These are phyloP conservation scores for Huntiella bhutanensis DNA, from an alignment of 2,329 filamentous ascomycete genomes.

Conservation along the genomic window DNA sequence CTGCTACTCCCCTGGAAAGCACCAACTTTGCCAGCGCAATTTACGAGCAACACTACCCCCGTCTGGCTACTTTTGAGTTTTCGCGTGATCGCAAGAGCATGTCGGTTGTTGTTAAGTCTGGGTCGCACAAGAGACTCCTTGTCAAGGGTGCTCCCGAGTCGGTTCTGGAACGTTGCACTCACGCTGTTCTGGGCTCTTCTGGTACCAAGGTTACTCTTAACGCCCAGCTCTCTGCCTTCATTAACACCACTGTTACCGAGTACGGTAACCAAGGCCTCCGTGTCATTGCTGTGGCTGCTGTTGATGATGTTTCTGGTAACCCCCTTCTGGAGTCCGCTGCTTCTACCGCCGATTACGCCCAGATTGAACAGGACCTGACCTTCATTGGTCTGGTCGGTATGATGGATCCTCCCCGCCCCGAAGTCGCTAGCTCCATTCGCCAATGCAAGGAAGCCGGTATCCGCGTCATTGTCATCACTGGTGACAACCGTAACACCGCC, in stretches of 20 bases:
- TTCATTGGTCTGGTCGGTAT: constrained; percentile 86
- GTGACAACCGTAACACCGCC: constrained; percentile 92
- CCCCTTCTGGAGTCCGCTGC: constrained; percentile 56
- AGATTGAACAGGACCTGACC: constrained; percentile 86
- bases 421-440: constrained; percentile 68
- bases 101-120: constrained; percentile 73
- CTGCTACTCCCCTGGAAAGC: constrained; percentile 37
- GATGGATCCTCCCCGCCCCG: constrained; percentile 87
- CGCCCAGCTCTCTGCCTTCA: constrained; percentile 46
- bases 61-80: constrained; percentile 84
- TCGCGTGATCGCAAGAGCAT: constrained; percentile 97
- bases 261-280: constrained; percentile 87
- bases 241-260: constrained; percentile 64
- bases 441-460: constrained; percentile 90
- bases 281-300: constrained; percentile 77
- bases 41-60: constrained; percentile 59
- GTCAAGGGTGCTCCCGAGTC: constrained; percentile 96
- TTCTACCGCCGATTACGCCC: constrained; percentile 63
- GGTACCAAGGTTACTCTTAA: constrained; percentile 61
- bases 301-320: constrained; percentile 56
- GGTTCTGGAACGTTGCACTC: constrained; percentile 78
- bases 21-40: constrained; percentile 67
- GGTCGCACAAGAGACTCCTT: constrained; percentile 56
- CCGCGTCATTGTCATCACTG: constrained; percentile 92
- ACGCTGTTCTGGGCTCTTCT: constrained; percentile 56